Conservation (phyloP, 2,329 filamentous ascomycete species). For the Lecanicillium sp. region DNA sequence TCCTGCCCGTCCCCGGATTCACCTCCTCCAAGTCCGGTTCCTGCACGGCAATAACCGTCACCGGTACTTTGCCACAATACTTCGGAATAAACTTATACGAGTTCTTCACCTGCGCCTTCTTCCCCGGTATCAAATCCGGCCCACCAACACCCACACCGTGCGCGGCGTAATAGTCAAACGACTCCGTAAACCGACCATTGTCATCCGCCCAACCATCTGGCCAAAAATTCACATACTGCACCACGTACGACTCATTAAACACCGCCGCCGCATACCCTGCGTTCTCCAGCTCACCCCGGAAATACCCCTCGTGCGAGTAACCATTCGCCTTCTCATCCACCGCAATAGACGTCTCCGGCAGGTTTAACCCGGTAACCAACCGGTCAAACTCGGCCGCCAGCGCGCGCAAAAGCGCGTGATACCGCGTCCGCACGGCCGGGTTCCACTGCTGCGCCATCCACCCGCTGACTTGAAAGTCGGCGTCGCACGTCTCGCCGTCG, state of each 20-base stretch:
- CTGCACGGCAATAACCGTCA: not conserved
- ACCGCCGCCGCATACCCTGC: slow-evolving; percentile 6
- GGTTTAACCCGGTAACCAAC: slow-evolving; percentile 12
- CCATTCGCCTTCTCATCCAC: slow-evolving; percentile 3
- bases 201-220: slow-evolving; percentile 12
- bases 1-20: slow-evolving; percentile 6
- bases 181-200: slow-evolving; percentile 6
- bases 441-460: slow-evolving; percentile 6
- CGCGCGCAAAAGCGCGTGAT: slow-evolving; percentile 10
- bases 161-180: slow-evolving; percentile 11
- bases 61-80: slow-evolving; percentile 3
- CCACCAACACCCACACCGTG: slow-evolving; percentile 12
- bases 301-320: slow-evolving; percentile 8
- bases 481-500: slow-evolving; percentile 10
- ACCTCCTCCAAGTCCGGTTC: slow-evolving; percentile 3
- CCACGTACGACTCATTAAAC: slow-evolving; percentile 11
- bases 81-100: slow-evolving; percentile 10
- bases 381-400: slow-evolving; percentile 13
- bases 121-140: slow-evolving; percentile 11
- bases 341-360: slow-evolving; percentile 13
- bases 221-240: slow-evolving; percentile 17
- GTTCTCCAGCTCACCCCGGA: slow-evolving; percentile 11
- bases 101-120: slow-evolving; percentile 8
- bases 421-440: slow-evolving; percentile 9
- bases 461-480: not conserved